Base-by-base conservation (phyloP, 2,329 filamentous ascomycete species). In the Diplodia mutila region DNA sequence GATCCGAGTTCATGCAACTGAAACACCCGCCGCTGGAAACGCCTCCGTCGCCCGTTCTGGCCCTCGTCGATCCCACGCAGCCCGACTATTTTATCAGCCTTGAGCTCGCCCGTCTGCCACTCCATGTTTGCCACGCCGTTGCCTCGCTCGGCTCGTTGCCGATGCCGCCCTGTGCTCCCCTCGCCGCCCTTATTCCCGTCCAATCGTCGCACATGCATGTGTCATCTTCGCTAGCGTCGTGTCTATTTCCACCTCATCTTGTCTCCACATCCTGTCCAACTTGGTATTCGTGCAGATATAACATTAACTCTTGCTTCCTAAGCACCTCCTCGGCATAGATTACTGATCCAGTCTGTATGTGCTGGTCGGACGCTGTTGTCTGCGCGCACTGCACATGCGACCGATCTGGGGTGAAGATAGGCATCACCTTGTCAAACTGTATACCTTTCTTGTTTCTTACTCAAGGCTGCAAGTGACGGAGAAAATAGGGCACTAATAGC, bases 1-100 rank as follows among this genome's bases (percentile, higher is more conserved):
- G 59, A 61, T 61, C 39, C 59, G 42, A 25, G 59, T 61, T 61
- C 59, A 61, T 61, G 59, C 59, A 61, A 61, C 42, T 61, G 29
- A 61, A 61, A 51, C 59, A 25, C 21, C 42, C 12, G 9, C 12
- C 59, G 18, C n/a, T 25, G 55, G 39, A 42, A 37, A 34, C 32
- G 8, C 8, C 54, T 48, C 55, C 55, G 18, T 21, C 37, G 55
- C 55, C 55, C 55, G 39, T 46, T 61, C 59, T 61, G 42, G 59
- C 18, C 59, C 59, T 46, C 29, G 59, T 4, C 59, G 59, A 61
- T 49, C 59, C 39, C 39, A 39, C 37, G 37, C 37, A 39, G 14
- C 11, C 37, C 37, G 3, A 16, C 12, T 16, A 7, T 46, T 46
- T 6, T n/a, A 46, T n/a, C 32, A 12, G 32, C 32, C 32, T 32